Conservation (phyloP, 345 rosid genomes). For the Hibiscus tridactylites region DNA sequence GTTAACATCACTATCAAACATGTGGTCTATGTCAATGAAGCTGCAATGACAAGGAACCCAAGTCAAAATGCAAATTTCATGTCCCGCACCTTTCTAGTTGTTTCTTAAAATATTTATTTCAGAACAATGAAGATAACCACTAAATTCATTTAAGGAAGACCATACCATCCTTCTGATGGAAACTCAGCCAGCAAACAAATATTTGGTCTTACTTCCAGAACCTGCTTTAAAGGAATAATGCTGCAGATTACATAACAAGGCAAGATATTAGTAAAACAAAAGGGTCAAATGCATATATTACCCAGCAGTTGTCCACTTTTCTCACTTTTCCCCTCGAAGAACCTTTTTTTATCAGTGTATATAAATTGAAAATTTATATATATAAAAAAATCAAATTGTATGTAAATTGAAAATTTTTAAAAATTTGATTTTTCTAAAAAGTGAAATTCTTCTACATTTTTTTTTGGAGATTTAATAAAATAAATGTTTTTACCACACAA, state of each 20-base stretch:
- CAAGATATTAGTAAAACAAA: background rate
- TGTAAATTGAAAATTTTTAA: too few relatives aligned
- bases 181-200: constrained; percentile 70
- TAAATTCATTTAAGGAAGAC: constrained; percentile 10
- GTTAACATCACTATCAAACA: constrained; percentile 46
- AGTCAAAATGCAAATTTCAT: constrained; percentile 5
- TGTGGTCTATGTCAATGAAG: constrained; percentile 46
- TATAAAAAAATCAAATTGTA: too few relatives aligned
- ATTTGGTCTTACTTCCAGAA: constrained; percentile 60
- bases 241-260: constrained; percentile 29
- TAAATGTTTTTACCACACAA: too few relatives aligned
- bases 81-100: background rate
- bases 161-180: constrained; percentile 54
- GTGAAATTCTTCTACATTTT: too few relatives aligned
- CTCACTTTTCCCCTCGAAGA: too few relatives aligned
- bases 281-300: background rate
- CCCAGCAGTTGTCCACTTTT: too few relatives aligned
- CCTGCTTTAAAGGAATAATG: constrained; percentile 53
- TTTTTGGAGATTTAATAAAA: too few relatives aligned
- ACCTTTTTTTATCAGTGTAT: too few relatives aligned
- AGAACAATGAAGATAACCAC: background rate
- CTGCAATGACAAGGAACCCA: constrained; percentile 36
- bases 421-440: too few relatives aligned
- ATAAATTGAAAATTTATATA: too few relatives aligned
- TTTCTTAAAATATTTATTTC: background rate